These are phyloP conservation scores for Diaporthe ilicicola DNA, from an alignment of 2,329 filamentous ascomycete genomes.

Conservation along the genomic window DNA sequence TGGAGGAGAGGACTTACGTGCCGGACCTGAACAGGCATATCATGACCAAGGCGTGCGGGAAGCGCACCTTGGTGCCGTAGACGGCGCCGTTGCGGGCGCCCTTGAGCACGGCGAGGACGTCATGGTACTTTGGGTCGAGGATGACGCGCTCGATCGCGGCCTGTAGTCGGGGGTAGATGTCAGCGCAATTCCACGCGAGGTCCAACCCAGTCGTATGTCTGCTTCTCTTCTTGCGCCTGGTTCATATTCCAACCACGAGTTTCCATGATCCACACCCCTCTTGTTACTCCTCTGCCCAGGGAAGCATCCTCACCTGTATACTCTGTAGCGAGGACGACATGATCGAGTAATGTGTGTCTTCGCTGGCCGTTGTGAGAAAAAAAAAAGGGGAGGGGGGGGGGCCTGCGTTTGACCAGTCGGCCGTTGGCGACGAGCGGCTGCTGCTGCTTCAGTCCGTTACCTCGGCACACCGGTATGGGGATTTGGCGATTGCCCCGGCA, in stretches of 20 bases:
- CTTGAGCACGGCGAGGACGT: conserved; percentile 86
- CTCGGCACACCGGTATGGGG: conserved; percentile 26
- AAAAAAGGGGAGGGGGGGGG: too few species aligned
- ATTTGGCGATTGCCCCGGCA: conserved; percentile 1
- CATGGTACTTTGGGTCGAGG: conserved; percentile 85
- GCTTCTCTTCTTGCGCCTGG: background rate
- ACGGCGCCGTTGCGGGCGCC: conserved; percentile 95
- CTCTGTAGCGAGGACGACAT: conserved; percentile 30
- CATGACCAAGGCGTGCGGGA: conserved; percentile 98
- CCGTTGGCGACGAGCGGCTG: background rate
- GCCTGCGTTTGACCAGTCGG: too few species aligned
- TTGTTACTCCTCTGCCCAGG: background rate
- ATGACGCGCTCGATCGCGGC: conserved; percentile 77
- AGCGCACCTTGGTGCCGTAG: conserved; percentile 96
- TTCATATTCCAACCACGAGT: background rate
- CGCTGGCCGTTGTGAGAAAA: background rate
- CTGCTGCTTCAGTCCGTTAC: conserved; percentile 6
- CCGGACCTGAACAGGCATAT: conserved; percentile 95
- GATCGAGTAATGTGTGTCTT: background rate
- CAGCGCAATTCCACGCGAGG: background rate
- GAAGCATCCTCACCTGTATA: conserved; percentile 25
- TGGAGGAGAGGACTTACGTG: conserved; percentile 65
- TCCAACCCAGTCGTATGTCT: background rate
- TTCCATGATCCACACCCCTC: background rate
- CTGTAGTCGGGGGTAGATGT: conserved; percentile 53